Evolutionary conservation across 768 basidiomycete genomes (phyloP), one percentile per base, ranked within the genome.

Genomic region (Termitomyces sp.): DNA sequence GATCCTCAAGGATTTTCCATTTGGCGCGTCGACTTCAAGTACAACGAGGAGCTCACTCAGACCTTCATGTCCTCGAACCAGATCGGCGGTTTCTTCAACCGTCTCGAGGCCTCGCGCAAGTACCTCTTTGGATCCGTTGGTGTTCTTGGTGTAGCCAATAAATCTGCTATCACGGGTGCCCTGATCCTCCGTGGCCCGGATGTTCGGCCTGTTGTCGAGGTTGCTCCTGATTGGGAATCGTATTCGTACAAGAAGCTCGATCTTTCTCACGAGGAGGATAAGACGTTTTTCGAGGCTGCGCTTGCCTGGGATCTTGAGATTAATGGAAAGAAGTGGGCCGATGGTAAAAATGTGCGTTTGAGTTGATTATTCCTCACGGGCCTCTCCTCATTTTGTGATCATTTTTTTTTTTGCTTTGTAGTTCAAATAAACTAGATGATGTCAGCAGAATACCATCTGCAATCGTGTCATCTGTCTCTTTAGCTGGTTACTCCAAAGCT

Each of bases 1-100:
- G 95, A 98, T 78, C 73, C 81, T 62, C 83, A 84, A 58, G 93
- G 95, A 24, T 97, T 84, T 84, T 95, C 93, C 60, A 70, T 85
- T 68, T 95, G 90, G 90, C 82, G 90, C 55, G 85, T 93, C 53
- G 90, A 93, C 77, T 99, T 91, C 86, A 97, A 96, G 78, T 97
- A 96, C 84, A 90, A 90, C 74, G 78, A 86, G 21, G 95, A 97
- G 72, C 85, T 98, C 60, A 94, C 93, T 19, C 84, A 85, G 71
- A 82, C 81, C 48, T 98, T 91, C 82, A 97, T 93, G 94, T 94
- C 92, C 56, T 82, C 84, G 58, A 98, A 98, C 81, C 90, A 89
- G 72, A 85, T 97, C 66, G 83, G 84, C 58, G 96, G 96, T n/a
- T 93, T 96, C 85, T 98, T 94, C 83, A 91, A 95, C 80, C 92